Conservation (phyloP, 2,329 filamentous ascomycete genomes). For the Pyricularia sp. region DNA sequence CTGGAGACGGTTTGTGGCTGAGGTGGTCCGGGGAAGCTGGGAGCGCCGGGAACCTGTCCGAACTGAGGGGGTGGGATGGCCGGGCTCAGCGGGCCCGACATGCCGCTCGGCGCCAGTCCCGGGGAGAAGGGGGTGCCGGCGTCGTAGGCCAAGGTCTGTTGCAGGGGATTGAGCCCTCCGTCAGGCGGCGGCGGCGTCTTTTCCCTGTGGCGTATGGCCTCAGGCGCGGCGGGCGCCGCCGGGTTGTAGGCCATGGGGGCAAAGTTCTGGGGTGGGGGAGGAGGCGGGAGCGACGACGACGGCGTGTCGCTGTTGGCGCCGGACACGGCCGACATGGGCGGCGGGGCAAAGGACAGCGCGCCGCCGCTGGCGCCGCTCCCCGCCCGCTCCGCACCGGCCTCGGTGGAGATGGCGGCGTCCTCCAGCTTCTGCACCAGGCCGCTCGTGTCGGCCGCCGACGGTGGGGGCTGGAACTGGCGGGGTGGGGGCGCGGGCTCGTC, state of each 20-base stretch:
- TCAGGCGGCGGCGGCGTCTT: conserved; percentile 74
- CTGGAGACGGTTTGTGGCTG: conserved; percentile 21
- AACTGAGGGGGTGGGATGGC: conserved; percentile 25
- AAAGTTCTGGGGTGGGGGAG: conserved; percentile 33
- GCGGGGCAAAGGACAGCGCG: conserved; percentile 27
- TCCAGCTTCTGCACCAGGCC: conserved; percentile 67
- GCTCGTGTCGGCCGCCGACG: conserved; percentile 43
- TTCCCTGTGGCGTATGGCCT: conserved; percentile 62
- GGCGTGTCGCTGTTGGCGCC: conserved; percentile 13
- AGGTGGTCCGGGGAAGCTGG: conserved; percentile 29
- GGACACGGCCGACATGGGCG: conserved; percentile 26
- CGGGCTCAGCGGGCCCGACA: conserved; percentile 32
- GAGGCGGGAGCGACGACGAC: conserved; percentile 15
- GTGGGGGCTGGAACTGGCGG: conserved; percentile 21
- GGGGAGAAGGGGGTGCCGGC: conserved; percentile 42
- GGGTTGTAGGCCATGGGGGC: conserved; percentile 69
- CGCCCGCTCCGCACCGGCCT: conserved; percentile 9
- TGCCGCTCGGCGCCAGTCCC: conserved; percentile 37
- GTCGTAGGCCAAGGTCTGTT: conserved; percentile 48
- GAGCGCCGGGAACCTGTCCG: conserved; percentile 26
- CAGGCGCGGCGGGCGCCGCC: conserved; percentile 65
- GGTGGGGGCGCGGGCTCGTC: conserved; percentile 51
- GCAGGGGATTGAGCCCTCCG: conserved; percentile 47
- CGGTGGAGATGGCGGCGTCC: conserved; percentile 53
- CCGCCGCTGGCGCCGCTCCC: conserved; percentile 12